A percentile compares a stretch with the other conserved stretches of the same genome.
These are phyloP conservation scores for Tilletia indica DNA, from an alignment of 1,284 basidiomycete species.

Conservation along the genomic window DNA sequence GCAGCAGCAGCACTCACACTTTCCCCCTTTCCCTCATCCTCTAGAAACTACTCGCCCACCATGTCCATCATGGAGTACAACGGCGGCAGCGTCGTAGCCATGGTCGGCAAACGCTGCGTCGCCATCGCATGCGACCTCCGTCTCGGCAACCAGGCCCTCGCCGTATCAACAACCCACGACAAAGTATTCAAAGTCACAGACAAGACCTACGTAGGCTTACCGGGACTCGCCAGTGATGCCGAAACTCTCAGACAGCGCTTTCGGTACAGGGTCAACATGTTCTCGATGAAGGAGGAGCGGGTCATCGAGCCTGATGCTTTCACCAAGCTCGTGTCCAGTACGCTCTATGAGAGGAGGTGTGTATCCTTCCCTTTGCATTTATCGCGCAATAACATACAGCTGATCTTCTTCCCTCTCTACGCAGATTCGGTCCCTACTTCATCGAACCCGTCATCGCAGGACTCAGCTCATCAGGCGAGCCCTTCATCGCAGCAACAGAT, in stretches of 20 bases:
- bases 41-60: slow-evolving; percentile 20
- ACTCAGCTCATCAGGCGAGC: slow-evolving; percentile 72
- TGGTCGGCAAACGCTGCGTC: slow-evolving; percentile 98
- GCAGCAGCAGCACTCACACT: neutral
- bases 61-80: slow-evolving; percentile 68
- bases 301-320: slow-evolving; percentile 96
- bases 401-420: neutral
- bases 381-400: too few relatives aligned
- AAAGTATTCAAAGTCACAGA: slow-evolving; percentile 95
- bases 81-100: slow-evolving; percentile 96
- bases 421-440: slow-evolving; percentile 85
- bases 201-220: slow-evolving; percentile 84
- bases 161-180: slow-evolving; percentile 88
- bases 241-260: slow-evolving; percentile 69
- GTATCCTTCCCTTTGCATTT: neutral
- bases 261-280: slow-evolving; percentile 96
- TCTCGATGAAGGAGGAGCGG: slow-evolving; percentile 98
- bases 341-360: slow-evolving; percentile 85
- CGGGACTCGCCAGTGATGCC: slow-evolving; percentile 91
- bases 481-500: slow-evolving; percentile 94
- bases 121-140: slow-evolving; percentile 95
- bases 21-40: neutral
- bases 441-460: slow-evolving; percentile 96
- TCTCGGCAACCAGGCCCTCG: slow-evolving; percentile 83
- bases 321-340: slow-evolving; percentile 90